Evolutionary conservation across 345 rosid species (phyloP), one percentile per base, ranked within the genome.

Genomic region (Aethionema arabicum): DNA sequence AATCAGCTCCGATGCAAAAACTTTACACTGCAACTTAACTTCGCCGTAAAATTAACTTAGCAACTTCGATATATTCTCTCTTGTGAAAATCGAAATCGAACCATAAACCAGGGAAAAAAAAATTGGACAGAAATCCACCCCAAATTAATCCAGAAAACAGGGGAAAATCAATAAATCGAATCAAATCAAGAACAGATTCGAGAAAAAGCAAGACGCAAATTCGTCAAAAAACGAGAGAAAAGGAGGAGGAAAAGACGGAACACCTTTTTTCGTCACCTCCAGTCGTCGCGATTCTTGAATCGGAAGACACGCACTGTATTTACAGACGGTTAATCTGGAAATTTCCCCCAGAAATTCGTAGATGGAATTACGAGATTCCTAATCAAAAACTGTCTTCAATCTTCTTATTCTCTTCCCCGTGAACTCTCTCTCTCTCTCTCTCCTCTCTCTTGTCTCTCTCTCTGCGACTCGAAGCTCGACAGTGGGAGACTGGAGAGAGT

Each of bases 231-330:
- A 6, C 10, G 3, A 3, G 13, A 15, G 29, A 31, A 30, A 40
- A 29, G 43, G 35, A 48, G 2, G 33, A 38, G 11, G 11, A 52
- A 61, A 12, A 61, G 6, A 31, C 3, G 11, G 15, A 9, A 32
- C 5, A 61, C 57, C 65, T 46, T 56, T 65, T 51, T 36, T 14
- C 39, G 31, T 32, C 11, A 11, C 32, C 21, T 66, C 58, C 40
- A 72, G 80, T 85, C 83, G 73, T n/a, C 36, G 66, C n/a, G n/a
- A n/a, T 62, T 61, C 37, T 56, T n/a, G 50, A 62, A 42, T 58
- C 8, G 11, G 71, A 47, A 67, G 65, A 58, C 49, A 29, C 59
- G 42, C 14, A 44, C 50, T 63, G 8, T 63, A 71, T 71, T 33
- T 56, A 71, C 65, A 63, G 12, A 48, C 35, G 65, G 73, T 36